Evolutionary conservation across 768 basidiomycete genomes (phyloP).

Genomic region (Plicaturopsis crispa): DNA sequence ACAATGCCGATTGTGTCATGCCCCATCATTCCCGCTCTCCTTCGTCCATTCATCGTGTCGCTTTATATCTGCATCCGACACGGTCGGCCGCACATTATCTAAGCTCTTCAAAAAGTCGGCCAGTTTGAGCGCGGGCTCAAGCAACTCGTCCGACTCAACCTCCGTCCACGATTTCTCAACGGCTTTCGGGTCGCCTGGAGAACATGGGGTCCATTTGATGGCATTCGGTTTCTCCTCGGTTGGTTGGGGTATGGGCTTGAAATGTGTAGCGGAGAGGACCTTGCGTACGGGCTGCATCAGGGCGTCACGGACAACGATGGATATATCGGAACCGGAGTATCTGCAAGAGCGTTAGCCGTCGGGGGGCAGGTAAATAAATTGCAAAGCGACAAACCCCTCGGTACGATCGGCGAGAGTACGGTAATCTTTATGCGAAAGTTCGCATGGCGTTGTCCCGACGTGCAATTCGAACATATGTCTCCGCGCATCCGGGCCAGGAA

Average conservation of each 20-base stretch:
- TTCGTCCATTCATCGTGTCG: slow-evolving; percentile 79
- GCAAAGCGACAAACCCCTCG: no score
- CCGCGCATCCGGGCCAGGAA: slow-evolving; percentile 89
- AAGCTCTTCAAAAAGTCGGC: slow-evolving; percentile 80
- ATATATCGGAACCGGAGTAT: slow-evolving; percentile 93
- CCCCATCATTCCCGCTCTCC: slow-evolving; percentile 76
- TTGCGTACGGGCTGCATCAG: slow-evolving; percentile 99
- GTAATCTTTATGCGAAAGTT: slow-evolving; percentile 73
- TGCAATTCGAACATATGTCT: slow-evolving; percentile 96
- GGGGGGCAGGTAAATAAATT: neutral
- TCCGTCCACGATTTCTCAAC: slow-evolving; percentile 88
- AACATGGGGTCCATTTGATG: slow-evolving; percentile 88
- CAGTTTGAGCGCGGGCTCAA: slow-evolving; percentile 78
- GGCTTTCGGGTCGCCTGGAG: slow-evolving; percentile 82
- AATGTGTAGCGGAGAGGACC: slow-evolving; percentile 92
- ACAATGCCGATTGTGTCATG: no score
- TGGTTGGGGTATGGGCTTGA: slow-evolving; percentile 50
- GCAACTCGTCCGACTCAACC: slow-evolving; percentile 78
- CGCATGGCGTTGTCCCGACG: slow-evolving; percentile 86
- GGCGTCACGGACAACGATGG: slow-evolving; percentile 90
- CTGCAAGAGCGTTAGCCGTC: slow-evolving; percentile 19
- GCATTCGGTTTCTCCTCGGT: slow-evolving; percentile 14
- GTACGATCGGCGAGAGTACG: slow-evolving; percentile 76
- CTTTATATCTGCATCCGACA: slow-evolving; percentile 81
- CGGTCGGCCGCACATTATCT: slow-evolving; percentile 76